Conservation (phyloP, 805 yeast genomes). For the Barnettozyma pratensis region DNA sequence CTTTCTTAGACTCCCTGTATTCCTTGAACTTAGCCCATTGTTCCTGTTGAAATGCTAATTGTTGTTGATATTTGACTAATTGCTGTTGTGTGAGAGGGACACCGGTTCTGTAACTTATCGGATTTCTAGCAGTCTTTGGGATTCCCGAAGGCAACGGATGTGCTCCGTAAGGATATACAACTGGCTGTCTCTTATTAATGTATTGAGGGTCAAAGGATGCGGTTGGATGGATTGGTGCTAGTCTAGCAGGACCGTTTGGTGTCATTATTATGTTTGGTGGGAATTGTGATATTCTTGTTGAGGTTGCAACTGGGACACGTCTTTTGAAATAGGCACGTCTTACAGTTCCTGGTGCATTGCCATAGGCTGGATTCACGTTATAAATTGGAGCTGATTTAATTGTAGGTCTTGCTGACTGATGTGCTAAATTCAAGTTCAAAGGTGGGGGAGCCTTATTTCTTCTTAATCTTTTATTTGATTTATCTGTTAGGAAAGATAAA, state of each 20-base stretch:
- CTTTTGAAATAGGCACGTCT: constrained; percentile 11
- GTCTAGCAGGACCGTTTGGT: constrained; percentile 5
- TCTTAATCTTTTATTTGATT: constrained; percentile 21
- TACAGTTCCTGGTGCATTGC: constrained; percentile 12
- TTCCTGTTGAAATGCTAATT: constrained; percentile 22
- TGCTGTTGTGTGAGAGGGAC: constrained; percentile 22
- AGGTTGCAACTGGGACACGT: not conserved
- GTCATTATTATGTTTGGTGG: constrained; percentile 5
- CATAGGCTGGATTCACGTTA: constrained; percentile 10
- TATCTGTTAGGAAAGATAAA: constrained; percentile 19
- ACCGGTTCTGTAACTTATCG: constrained; percentile 10
- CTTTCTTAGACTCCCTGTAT: constrained; percentile 19
- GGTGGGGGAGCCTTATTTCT: constrained; percentile 29
- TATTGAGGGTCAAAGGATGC: not conserved
- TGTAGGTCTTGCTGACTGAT: constrained; percentile 18
- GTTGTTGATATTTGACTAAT: constrained; percentile 22
- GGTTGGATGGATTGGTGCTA: constrained; percentile 7
- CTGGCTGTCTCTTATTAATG: constrained; percentile 3
- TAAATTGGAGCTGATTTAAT: constrained; percentile 32
- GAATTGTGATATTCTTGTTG: not conserved
- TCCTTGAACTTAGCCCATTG: constrained; percentile 24
- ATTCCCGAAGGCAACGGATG: constrained; percentile 2
- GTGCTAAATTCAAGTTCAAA: constrained; percentile 17
- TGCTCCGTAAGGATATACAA: constrained; percentile 9
- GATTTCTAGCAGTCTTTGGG: constrained; percentile 23